Evolutionary conservation across 768 basidiomycete genomes (phyloP), one percentile per base, ranked within the genome.

Genomic region (Suillus subaureus): DNA sequence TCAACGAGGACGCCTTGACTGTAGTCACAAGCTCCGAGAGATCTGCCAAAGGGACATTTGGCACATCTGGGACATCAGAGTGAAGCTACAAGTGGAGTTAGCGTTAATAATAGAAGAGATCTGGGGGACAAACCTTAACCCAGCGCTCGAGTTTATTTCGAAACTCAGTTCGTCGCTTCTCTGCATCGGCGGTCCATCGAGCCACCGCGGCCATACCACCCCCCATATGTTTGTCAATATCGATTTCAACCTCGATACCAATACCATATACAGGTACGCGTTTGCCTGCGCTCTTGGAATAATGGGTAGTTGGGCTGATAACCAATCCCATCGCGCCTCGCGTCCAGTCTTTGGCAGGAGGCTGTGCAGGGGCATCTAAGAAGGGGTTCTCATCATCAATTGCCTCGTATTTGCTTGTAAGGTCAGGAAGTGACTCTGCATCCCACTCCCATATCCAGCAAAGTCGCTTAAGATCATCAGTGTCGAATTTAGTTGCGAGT

Each of bases 371-470:
- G 4, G 84, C 77, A n/a, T 76, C 77, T 70, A 92, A 77, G 82
- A 93, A 92, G 39, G 91, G 91, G 68, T 93, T 93, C 7, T 89
- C 84, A 16, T 91, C 90, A 15, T 86, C 85, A 7, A 79, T 73
- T 16, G 67, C 65, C 28, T 62, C n/a, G 28, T 56, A 2, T 1
- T 72, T 64, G 49, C 43, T 49, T 55, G 70, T 64, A 49, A 40
- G 23, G 9, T 64, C 60, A 3, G 83, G 79, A 4, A 85, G 62
- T 6, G 80, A 67, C 52, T 83, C 75, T 7, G 84, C 83, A 71
- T 93, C 88, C 93, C 93, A 95, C 74, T 94, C 93, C 92, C 93
- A 94, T 18, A 94, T 66, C 93, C 93, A 94, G 77, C 93, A 94
- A 23, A 95, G 83, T 65, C 90, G 83, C 64, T 81, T 85, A 55